phyloP scores from a whole-genome alignment of 129 eudicot species.

The Saposhnikovia divaricata region DNA sequence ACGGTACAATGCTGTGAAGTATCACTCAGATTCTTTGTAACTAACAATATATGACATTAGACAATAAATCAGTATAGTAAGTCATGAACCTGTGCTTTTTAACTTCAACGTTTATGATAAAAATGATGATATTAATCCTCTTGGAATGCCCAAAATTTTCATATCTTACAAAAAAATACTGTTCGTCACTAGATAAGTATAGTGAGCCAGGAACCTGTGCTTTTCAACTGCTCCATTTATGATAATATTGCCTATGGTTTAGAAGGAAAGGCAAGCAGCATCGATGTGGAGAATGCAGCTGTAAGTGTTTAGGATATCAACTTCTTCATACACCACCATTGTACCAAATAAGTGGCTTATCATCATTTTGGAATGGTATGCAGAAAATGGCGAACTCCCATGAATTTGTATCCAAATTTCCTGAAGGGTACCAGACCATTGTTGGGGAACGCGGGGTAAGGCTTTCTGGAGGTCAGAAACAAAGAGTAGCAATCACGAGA shows the following conservation, averaged over 20 bases:
- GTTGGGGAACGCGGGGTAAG: constrained; percentile 94
- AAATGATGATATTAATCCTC: neutral
- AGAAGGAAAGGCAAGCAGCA: constrained; percentile 62
- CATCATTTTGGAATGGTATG: neutral
- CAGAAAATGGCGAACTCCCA: constrained; percentile 98
- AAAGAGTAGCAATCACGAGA: constrained; percentile 88
- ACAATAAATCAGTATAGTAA: too few relatives aligned
- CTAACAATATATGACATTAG: constrained; percentile 31
- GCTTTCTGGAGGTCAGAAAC: constrained; percentile 95
- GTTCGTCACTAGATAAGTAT: constrained; percentile 53
- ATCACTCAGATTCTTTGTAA: neutral
- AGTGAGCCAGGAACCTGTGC: constrained; percentile 97
- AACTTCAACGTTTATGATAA: constrained; percentile 87
- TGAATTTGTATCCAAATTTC: constrained; percentile 73
- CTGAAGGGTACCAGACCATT: constrained; percentile 68
- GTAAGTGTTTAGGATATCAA: constrained; percentile 39
- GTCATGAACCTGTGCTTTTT: constrained; percentile 89
- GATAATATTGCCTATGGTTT: constrained; percentile 94
- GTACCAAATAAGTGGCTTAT: neutral
- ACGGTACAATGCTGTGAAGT: neutral
- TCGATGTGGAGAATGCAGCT: constrained; percentile 84
- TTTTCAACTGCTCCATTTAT: constrained; percentile 89
- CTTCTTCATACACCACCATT: neutral
- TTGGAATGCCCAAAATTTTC: too few relatives aligned
- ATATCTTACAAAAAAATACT: too few relatives aligned